Base-by-base conservation (phyloP, 208 protist genomes). In the Lotmaria passim region DNA sequence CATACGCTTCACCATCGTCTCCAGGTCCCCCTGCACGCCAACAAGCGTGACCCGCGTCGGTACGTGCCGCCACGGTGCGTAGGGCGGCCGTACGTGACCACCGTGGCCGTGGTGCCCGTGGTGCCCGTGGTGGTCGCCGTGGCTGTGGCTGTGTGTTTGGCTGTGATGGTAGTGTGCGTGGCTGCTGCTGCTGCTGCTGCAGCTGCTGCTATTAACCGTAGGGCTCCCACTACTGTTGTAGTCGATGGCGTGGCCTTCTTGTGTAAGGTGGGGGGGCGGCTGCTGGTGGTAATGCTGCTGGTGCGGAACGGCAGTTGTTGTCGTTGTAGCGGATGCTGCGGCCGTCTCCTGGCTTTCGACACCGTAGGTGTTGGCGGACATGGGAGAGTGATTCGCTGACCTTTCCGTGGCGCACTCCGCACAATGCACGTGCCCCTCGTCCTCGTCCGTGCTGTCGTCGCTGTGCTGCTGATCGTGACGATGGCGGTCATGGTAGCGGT, bases 1-100 rank as follows among this genome's bases (percentile, higher is more conserved):
- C 58, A 74, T 74, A n/a, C 69, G 69, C 17, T 12, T 17, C 51
- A 66, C 47, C 48, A 74, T 60, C 48, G 70, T 51, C 23, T 19
- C 56, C 15, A 65, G 26, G 36, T 68, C 62, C n/a, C 26, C 34
- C 0, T 19, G 59, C 21, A 19, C 21, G 5, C 69, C 69, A 1
- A 59, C 69, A 17, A 74, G 59, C 31, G 52, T 47, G 14, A 74
- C 59, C 0, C 47, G 41, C 30, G 69, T 74, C 23, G 56, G 58
- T 26, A 23, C 21, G 44, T 38, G 68, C 0, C 38, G 47, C 34
- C 57, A 48, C n/a, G 46, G 46, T 23, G 60, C 44, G 17, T 66
- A 34, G 11, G 46, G 23, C 31, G 44, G 60, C 21, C 44, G 44
- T 21, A n/a, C 12, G 60, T 66, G 60, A 12, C 33, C 17, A n/a